Evolutionary conservation across 1,139 yeast species (phyloP), one percentile per base, ranked within the genome.

Genomic region (Zygoascus sp.): DNA sequence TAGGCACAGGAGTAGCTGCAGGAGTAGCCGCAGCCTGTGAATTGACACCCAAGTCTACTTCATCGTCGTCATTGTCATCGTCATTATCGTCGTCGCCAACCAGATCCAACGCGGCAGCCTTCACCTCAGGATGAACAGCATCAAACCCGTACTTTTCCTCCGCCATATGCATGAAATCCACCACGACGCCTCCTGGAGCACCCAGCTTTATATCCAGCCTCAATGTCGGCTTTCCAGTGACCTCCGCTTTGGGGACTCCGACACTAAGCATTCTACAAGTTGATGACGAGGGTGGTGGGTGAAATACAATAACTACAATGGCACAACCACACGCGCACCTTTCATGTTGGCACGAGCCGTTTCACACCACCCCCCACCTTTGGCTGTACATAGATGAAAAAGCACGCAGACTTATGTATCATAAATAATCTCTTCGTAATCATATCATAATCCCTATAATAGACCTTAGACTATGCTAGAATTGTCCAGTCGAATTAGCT

Each of bases 141-240:
- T 80, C 79, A 77, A 83, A 83, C 2, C 96, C 96, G 64, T 87
- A 89, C 64, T 85, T 85, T 46, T 85, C 90, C 60, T 89, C 96
- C 2, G 95, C 85, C 49, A 88, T 67, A 56, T 82, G 80, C 59
- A 83, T 68, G 32, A 90, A 88, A 59, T 90, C 92, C 53, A 89
- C 76, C 1, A 84, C 80, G 1, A 85, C 88, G 42, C 45, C 40
- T 10, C 19, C 35, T 11, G 30, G 21, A 3, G 34, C 20, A 13
- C 35, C 27, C 5, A 43, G 42, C n/a, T 27, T 21, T 11, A 42
- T 28, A 17, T 42, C 45, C 16, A 42, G 36, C 9, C 45, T 35
- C 20, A 42, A 21, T 13, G 45, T 42, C 2, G 45, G 45, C 13
- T 34, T 42, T 7, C 32, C 40, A 5, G 45, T 27, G 35, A 15